Base-by-base conservation (phyloP, 1,284 basidiomycete species). In the Pascua sp. region DNA sequence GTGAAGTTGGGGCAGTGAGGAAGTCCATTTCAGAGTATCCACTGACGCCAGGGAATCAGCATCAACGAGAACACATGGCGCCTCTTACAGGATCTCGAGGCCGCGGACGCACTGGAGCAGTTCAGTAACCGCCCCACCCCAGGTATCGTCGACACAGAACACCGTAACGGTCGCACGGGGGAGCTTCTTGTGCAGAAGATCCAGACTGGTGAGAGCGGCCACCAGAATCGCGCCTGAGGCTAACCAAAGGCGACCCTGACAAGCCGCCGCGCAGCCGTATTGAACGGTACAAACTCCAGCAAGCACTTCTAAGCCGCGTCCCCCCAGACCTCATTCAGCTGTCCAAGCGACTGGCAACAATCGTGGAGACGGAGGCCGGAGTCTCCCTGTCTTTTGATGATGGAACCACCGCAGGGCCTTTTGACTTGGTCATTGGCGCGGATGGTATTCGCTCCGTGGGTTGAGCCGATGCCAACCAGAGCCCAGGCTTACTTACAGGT, bases 51-150 rank as follows among this genome's bases (percentile, higher is more conserved):
- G 66, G 70, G 70, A 7, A 72, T 72, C 56, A 63, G 59, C 43
- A 61, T 72, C 46, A 67, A 70, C 51, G 45, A 65, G 53, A 71
- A 72, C 51, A 69, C 67, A 7, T 72, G 68, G 68, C 54, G 67
- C 17, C 64, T 67, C 11, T 57, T 72, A 0, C 54, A 62, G 17
- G 56, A 62, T 17, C 61, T 68, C 17, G 69, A 62, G 5, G 70
- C 60, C 5, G 67, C 66, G 0, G 56, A 64, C 1, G 38, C 55
- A n/a, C 58, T 69, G 9, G 63, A 65, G 47, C 56, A 64, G 53
- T 66, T 47, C 51, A 50, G 51, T 13, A 53, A 43, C 8, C 42
- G 64, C 47, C 61, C 56, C 2, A 57, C 57, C 45, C 56, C 52
- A 8, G 55, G 44, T 36, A 55, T 60, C 24, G 42, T 61, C 2